These are phyloP conservation scores for Diaporthe vaccinii DNA, from an alignment of 2,329 filamentous ascomycete species.

Conservation along the genomic window DNA sequence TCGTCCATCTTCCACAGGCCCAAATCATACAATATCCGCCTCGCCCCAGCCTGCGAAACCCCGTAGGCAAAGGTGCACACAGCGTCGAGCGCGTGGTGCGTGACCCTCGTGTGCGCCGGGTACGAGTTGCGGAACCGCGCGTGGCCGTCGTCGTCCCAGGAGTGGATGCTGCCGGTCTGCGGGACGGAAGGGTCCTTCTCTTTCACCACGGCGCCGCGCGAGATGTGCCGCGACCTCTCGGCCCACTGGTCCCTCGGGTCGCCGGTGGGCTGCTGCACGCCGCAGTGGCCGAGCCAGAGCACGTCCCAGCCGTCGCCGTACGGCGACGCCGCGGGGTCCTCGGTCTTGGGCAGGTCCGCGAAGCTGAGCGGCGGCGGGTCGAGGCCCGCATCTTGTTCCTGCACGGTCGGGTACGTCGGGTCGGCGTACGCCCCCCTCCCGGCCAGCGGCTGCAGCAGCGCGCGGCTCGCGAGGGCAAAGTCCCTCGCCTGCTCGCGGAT, in stretches of 20 bases:
- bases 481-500: slow-evolving; percentile 61
- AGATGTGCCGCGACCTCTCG: not conserved
- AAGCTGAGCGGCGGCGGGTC: slow-evolving; percentile 11
- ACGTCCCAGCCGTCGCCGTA: slow-evolving; percentile 25
- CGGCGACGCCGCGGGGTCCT: not conserved
- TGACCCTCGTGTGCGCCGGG: slow-evolving; percentile 8
- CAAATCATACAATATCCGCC: slow-evolving; percentile 2
- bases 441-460: slow-evolving; percentile 50
- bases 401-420: slow-evolving; percentile 14
- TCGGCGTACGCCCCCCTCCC: not conserved
- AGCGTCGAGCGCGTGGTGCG: slow-evolving; percentile 20
- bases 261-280: slow-evolving; percentile 7
- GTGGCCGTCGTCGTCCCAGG: slow-evolving; percentile 16
- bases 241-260: not conserved
- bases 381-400: not conserved
- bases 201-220: not conserved
- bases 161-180: not conserved
- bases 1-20: slow-evolving; percentile 22
- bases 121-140: slow-evolving; percentile 14
- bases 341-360: not conserved
- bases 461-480: slow-evolving; percentile 54
- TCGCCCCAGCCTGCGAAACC: not conserved
- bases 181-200: slow-evolving; percentile 8
- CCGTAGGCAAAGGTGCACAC: slow-evolving; percentile 22
- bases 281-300: slow-evolving; percentile 22